Percentiles rank a stretch among this genome's conserved stretches.
phyloP scores from a whole-genome alignment of 495 filamentous ascomycete genomes.

The Parathielavia hyrcaniae region DNA sequence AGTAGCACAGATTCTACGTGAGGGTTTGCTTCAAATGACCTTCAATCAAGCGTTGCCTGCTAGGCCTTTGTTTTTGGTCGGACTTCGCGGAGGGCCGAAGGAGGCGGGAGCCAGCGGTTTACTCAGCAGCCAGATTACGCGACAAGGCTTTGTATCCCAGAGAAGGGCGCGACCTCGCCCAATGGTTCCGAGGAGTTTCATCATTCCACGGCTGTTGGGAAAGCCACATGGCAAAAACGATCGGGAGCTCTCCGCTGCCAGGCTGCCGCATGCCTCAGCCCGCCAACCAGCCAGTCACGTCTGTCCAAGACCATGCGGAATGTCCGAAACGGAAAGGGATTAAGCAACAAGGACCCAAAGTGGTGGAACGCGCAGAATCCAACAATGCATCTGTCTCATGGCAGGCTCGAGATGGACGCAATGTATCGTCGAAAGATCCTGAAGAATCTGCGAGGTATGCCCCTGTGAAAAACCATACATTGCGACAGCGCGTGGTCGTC shows the following conservation, averaged over 20 bases:
- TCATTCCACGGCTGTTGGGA: neutral
- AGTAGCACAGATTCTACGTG: too few relatives aligned
- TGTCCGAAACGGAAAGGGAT: neutral
- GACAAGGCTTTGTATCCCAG: neutral
- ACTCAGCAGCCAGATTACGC: neutral
- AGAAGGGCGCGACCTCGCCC: neutral
- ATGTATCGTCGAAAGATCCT: too few relatives aligned
- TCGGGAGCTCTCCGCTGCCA: neutral
- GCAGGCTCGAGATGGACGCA: too few relatives aligned
- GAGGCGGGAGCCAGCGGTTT: too few relatives aligned
- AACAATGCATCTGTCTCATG: neutral
- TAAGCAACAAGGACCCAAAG: neutral
- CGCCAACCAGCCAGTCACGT: neutral
- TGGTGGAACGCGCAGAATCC: neutral
- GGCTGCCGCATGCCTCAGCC: neutral
- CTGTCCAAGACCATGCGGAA: neutral
- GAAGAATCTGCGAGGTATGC: too few relatives aligned
- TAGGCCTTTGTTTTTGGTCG: neutral
- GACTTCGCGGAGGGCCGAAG: neutral
- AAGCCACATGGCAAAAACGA: constrained; percentile 5
- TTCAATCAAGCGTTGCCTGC: neutral
- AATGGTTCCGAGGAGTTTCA: neutral
- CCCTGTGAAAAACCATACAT: too few relatives aligned
- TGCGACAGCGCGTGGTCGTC: too few relatives aligned
- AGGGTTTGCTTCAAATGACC: too few relatives aligned